Percentiles rank a stretch among this genome's conserved stretches.
phyloP scores from a whole-genome alignment of 257 asterid species.

The Jaltomata sinuosa region DNA sequence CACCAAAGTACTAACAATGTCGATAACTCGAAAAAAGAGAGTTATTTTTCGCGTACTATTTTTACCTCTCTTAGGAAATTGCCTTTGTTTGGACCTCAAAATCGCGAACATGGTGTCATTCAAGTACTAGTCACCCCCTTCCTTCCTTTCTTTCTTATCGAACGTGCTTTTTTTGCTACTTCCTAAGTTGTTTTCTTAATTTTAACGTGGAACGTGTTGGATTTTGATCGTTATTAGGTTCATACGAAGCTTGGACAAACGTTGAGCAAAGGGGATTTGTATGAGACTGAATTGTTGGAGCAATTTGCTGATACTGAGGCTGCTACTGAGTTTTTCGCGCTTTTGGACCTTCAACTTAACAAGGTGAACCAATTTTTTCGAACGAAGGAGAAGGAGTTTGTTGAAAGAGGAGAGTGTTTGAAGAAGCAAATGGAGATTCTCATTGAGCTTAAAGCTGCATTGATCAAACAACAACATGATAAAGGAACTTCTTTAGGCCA shows the following conservation, averaged over 20 bases:
- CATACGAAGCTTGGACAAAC: conserved; percentile 47
- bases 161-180: neutral
- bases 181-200: neutral
- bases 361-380: conserved; percentile 78
- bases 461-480: conserved; percentile 23
- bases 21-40: conserved; percentile 8
- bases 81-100: conserved; percentile 29
- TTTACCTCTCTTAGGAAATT: conserved; percentile 27
- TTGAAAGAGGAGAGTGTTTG: conserved; percentile 68
- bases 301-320: conserved; percentile 61
- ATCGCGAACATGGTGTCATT: conserved; percentile 37
- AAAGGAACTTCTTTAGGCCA: conserved; percentile 24
- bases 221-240: conserved; percentile 33
- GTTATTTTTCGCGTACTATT: conserved; percentile 6
- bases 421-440: conserved; percentile 81
- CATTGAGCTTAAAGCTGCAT: conserved; percentile 45
- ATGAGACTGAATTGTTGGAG: conserved; percentile 71
- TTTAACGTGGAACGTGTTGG: neutral
- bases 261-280: conserved; percentile 44
- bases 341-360: conserved; percentile 73
- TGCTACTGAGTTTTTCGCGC: conserved; percentile 58
- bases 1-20: conserved; percentile 8
- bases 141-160: neutral
- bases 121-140: conserved; percentile 28
- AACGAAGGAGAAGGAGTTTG: conserved; percentile 69